phyloP scores from a whole-genome alignment of 2,329 filamentous ascomycete species.

The Emergomyces pasteurianus region DNA sequence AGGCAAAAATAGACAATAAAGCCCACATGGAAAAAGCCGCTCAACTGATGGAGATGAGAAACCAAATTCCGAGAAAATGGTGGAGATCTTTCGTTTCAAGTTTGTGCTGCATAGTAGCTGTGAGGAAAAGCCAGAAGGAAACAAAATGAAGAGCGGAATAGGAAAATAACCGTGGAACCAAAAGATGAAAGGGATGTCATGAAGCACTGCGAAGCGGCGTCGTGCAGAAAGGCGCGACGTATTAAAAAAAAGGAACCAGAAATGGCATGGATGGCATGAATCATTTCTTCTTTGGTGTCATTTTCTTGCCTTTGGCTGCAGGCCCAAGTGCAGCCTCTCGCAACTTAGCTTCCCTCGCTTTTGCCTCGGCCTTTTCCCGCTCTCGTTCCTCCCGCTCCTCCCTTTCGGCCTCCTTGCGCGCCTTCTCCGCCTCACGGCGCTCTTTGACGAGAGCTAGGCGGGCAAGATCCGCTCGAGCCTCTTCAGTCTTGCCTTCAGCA shows the following conservation, averaged over 20 bases:
- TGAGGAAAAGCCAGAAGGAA: background rate
- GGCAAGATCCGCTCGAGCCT: constrained; percentile 80
- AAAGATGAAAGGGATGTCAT: background rate
- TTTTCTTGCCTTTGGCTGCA: constrained; percentile 15
- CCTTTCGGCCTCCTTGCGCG: constrained; percentile 66
- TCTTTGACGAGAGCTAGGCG: constrained; percentile 71
- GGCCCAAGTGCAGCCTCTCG: constrained; percentile 28
- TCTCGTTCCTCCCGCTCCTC: constrained; percentile 35
- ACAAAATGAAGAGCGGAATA: background rate
- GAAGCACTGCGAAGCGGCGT: background rate
- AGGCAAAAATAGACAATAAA: background rate
- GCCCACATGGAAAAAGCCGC: background rate
- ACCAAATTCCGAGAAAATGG: background rate
- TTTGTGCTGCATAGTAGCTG: background rate
- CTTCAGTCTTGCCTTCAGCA: constrained; percentile 90
- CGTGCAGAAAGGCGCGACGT: background rate
- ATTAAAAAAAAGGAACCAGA: background rate
- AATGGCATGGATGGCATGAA: background rate
- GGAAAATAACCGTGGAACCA: background rate
- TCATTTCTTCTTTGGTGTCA: constrained; percentile 20
- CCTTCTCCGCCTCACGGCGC: constrained; percentile 73
- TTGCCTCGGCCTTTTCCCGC: constrained; percentile 24
- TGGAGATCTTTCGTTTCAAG: background rate
- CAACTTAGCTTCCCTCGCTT: constrained; percentile 29
- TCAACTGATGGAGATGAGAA: background rate